phyloP scores from a whole-genome alignment of 2,329 filamentous ascomycete genomes.

The Apiospora arundinis region DNA sequence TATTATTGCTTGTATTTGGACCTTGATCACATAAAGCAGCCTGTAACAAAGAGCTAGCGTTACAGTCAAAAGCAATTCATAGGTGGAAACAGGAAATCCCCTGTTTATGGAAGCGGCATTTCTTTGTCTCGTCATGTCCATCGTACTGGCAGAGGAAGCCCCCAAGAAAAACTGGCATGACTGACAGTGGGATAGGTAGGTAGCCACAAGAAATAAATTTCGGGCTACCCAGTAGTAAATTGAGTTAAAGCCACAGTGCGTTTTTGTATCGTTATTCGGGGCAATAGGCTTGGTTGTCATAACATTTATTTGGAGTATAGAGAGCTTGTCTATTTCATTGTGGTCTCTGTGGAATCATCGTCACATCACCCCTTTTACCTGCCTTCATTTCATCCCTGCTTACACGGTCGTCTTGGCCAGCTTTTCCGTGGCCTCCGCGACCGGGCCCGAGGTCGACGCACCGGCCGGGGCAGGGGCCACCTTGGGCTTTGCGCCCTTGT shows the following conservation, averaged over 20 bases:
- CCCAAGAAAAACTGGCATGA: too few relatives aligned
- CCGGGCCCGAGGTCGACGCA: slow-evolving; percentile 19
- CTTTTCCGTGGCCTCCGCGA: slow-evolving; percentile 36
- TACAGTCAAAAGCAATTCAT: not conserved
- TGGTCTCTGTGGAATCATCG: slow-evolving; percentile 1
- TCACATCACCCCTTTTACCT: not conserved
- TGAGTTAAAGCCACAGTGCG: too few relatives aligned
- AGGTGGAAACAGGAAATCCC: too few relatives aligned
- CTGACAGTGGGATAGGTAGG: not conserved
- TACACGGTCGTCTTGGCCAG: slow-evolving; percentile 37
- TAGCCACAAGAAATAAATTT: not conserved
- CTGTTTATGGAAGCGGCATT: too few relatives aligned
- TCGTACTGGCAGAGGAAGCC: too few relatives aligned
- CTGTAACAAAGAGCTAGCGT: not conserved
- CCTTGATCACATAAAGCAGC: not conserved
- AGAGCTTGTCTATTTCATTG: not conserved
- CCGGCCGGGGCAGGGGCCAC: slow-evolving; percentile 29
- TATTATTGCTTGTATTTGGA: not conserved
- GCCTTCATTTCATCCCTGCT: slow-evolving; percentile 6
- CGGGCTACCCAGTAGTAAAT: too few relatives aligned
- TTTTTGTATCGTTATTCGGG: not conserved
- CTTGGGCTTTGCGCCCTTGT: slow-evolving; percentile 36
- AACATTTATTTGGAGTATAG: not conserved
- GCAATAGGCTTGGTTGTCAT: not conserved
- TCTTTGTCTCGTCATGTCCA: too few relatives aligned